Percentiles rank a stretch among this genome's conserved stretches.
phyloP scores from a whole-genome alignment of 2,329 filamentous ascomycete species.

The Paracoccidioides lutzii region DNA sequence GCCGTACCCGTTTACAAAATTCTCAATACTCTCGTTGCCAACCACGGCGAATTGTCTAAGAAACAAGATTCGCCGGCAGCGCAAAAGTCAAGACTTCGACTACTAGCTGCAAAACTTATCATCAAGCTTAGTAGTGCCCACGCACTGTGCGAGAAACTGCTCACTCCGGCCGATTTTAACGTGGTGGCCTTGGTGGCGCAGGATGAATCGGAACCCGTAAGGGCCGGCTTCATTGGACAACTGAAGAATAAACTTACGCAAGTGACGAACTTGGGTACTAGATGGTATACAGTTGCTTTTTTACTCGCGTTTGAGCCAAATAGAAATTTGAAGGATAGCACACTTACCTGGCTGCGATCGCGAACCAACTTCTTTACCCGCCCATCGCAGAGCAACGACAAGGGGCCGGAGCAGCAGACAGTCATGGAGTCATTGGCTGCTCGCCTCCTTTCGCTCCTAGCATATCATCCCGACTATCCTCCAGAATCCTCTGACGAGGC shows the following conservation, averaged over 20 bases:
- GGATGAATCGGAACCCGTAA: conserved; percentile 60
- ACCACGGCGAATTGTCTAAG: conserved; percentile 69
- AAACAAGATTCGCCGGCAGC: conserved; percentile 59
- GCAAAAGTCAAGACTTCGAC: conserved; percentile 68
- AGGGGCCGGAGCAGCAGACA: conserved; percentile 38
- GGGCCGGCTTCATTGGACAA: conserved; percentile 66
- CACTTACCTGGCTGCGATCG: conserved; percentile 80
- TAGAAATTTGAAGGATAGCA: conserved; percentile 55
- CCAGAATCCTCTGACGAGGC: conserved; percentile 21
- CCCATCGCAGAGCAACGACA: conserved; percentile 26
- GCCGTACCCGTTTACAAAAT: conserved; percentile 63
- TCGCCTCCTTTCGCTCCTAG: conserved; percentile 72
- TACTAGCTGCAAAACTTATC: conserved; percentile 65
- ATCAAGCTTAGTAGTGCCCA: conserved; percentile 73
- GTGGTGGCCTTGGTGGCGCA: conserved; percentile 68
- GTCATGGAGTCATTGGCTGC: conserved; percentile 71
- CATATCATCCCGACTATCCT: conserved; percentile 82
- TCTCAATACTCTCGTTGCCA: conserved; percentile 60
- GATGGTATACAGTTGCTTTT: conserved; percentile 86
- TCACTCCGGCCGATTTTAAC: conserved; percentile 66
- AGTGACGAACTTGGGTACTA: conserved; percentile 57
- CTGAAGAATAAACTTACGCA: conserved; percentile 57
- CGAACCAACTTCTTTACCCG: conserved; percentile 54
- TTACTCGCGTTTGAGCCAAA: conserved; percentile 82
- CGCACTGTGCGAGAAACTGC: conserved; percentile 57